Evolutionary conservation across 441 rosid genomes (phyloP).

Genomic region (Erodium chrysanthum): DNA sequence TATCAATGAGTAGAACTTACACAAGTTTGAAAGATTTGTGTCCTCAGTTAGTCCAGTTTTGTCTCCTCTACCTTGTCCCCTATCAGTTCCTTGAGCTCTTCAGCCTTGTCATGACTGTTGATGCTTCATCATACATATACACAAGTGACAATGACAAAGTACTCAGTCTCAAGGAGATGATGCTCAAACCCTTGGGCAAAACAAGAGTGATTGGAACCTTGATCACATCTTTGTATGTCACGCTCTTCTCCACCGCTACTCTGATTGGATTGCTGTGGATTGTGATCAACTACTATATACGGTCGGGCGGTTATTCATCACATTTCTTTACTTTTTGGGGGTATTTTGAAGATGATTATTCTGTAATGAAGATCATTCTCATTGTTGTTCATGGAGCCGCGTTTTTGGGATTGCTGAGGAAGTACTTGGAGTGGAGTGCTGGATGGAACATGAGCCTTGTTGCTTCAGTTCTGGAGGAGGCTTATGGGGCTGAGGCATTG

Average conservation of each 20-base stretch:
- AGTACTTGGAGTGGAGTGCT: conserved; percentile 27
- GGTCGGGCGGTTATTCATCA: neutral
- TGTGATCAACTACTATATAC: conserved; percentile 10
- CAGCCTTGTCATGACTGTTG: conserved; percentile 22
- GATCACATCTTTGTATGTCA: conserved; percentile 24
- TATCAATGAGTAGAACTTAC: no score
- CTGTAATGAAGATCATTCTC: neutral
- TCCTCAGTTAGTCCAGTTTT: conserved; percentile 19
- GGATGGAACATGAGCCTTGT: conserved; percentile 23
- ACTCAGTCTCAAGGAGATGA: conserved; percentile 11
- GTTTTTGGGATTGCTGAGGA: conserved; percentile 17
- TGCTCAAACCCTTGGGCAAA: conserved; percentile 9
- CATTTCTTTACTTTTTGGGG: no score
- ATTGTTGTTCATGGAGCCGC: conserved; percentile 8
- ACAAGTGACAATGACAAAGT: neutral
- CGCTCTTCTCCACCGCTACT: conserved; percentile 17
- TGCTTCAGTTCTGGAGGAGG: conserved; percentile 21
- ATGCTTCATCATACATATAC: conserved; percentile 20
- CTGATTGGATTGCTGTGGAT: conserved; percentile 21
- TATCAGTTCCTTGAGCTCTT: conserved; percentile 27
- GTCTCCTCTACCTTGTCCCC: conserved; percentile 25
- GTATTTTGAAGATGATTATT: neutral
- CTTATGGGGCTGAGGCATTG: conserved; percentile 17
- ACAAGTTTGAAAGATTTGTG: conserved; percentile 5
- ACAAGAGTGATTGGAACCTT: conserved; percentile 25